phyloP scores from a whole-genome alignment of 192 early-diverging fungal genomes.

The Coemansia biformis region DNA sequence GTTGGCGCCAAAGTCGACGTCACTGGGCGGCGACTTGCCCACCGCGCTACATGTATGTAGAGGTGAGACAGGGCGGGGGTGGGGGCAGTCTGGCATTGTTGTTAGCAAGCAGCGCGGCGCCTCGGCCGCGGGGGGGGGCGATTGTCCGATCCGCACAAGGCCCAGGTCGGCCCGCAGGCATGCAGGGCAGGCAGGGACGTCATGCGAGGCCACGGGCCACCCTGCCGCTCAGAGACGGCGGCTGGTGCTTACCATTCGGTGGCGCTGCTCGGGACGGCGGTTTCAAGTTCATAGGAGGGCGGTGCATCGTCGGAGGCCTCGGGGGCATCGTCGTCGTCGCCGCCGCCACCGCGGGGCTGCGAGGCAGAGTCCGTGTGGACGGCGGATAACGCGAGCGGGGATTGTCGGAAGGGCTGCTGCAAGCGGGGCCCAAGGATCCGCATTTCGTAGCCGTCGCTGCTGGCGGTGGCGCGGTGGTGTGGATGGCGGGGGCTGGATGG shows the following conservation, averaged over 20 bases:
- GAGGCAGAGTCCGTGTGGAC: slow-evolving; percentile 9
- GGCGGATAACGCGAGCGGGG: slow-evolving; percentile 21
- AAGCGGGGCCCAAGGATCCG: slow-evolving; percentile 22
- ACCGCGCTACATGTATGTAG: slow-evolving; percentile 5
- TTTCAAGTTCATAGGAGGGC: slow-evolving; percentile 18
- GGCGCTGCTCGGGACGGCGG: slow-evolving; percentile 8
- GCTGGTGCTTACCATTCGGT: slow-evolving; percentile 23
- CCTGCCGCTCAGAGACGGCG: too few species aligned
- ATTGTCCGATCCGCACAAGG: too few species aligned
- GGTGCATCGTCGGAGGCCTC: slow-evolving; percentile 4
- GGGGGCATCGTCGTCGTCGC: slow-evolving; percentile 24
- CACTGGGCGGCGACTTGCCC: slow-evolving; percentile 29
- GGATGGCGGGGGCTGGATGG: slow-evolving; percentile 7
- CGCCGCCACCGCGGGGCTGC: too few species aligned
- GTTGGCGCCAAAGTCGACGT: slow-evolving; percentile 22
- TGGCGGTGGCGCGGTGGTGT: slow-evolving; percentile 3
- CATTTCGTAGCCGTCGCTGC: slow-evolving; percentile 38
- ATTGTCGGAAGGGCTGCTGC: slow-evolving; percentile 31
- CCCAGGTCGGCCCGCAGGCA: too few species aligned
- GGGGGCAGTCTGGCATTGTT: not conserved
- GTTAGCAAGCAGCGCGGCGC: not conserved
- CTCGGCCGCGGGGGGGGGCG: too few species aligned
- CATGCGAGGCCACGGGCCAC: too few species aligned
- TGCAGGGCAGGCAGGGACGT: too few species aligned
- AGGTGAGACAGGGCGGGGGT: too few species aligned